Conservation (phyloP, 345 rosid genomes). For the Mallotus nudiflorus region DNA sequence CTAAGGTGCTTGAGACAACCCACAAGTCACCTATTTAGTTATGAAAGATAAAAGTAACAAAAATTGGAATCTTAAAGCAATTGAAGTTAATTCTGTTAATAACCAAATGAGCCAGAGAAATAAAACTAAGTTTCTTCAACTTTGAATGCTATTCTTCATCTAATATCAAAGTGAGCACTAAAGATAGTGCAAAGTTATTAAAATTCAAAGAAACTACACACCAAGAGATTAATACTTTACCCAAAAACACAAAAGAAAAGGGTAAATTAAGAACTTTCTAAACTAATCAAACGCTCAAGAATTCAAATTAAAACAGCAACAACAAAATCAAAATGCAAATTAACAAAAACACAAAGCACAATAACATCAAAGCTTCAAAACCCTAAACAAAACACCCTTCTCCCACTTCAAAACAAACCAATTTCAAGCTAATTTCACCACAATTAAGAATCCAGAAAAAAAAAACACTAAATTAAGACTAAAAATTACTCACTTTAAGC, state of each 20-base stretch:
- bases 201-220: not conserved
- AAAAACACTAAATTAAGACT: slow-evolving; percentile 6
- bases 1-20: not conserved
- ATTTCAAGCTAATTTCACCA: slow-evolving; percentile 14
- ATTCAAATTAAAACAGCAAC: slow-evolving; percentile 1
- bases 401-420: not conserved
- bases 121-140: not conserved
- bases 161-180: not conserved
- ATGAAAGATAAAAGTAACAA: not conserved
- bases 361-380: slow-evolving; percentile 10
- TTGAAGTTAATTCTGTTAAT: not conserved
- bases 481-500: slow-evolving; percentile 25
- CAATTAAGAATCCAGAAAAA: slow-evolving; percentile 18
- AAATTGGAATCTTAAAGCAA: not conserved
- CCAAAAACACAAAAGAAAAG: not conserved
- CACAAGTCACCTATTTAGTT: not conserved
- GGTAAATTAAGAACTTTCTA: not conserved
- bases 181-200: slow-evolving; percentile 20
- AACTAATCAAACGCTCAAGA: slow-evolving; percentile 10
- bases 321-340: not conserved
- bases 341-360: not conserved
- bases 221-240: not conserved
- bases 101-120: slow-evolving; percentile 3
- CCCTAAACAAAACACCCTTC: slow-evolving; percentile 15
- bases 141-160: not conserved